phyloP scores from a whole-genome alignment of 106 monocot genomes.

The Platanthera zijinensis region DNA sequence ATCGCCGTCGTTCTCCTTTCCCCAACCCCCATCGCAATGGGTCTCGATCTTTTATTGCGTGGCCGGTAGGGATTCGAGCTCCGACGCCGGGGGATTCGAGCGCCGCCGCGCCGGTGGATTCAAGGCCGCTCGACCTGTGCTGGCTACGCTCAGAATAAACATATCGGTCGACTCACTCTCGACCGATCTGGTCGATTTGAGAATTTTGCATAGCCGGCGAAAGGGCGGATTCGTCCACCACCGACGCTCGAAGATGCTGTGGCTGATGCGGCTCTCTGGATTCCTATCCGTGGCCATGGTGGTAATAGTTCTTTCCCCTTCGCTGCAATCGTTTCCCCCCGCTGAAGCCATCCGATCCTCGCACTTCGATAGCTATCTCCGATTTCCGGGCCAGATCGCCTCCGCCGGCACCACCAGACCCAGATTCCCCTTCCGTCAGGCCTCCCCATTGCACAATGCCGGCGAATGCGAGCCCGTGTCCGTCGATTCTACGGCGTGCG shows the following conservation, averaged over 20 bases:
- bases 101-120: background rate
- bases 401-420: slow-evolving; percentile 9
- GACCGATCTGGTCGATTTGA: background rate
- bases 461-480: slow-evolving; percentile 31
- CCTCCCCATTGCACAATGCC: slow-evolving; percentile 70
- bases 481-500: slow-evolving; percentile 39
- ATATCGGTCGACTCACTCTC: background rate
- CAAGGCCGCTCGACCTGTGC: background rate
- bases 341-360: slow-evolving; percentile 93
- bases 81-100: background rate
- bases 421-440: slow-evolving; percentile 33
- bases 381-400: slow-evolving; percentile 23
- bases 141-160: background rate
- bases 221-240: background rate
- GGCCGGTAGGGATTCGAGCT: background rate
- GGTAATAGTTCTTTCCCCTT: slow-evolving; percentile 68
- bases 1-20: background rate
- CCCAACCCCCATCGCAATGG: background rate
- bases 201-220: background rate
- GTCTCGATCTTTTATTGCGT: background rate
- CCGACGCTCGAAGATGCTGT: slow-evolving; percentile 45
- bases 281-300: slow-evolving; percentile 59
- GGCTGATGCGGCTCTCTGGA: slow-evolving; percentile 60
- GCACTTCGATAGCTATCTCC: slow-evolving; percentile 43
- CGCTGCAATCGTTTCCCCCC: slow-evolving; percentile 85